Evolutionary conservation across 345 rosid genomes (phyloP), one percentile per base, ranked within the genome.

Genomic region (Boechera retrofracta): DNA sequence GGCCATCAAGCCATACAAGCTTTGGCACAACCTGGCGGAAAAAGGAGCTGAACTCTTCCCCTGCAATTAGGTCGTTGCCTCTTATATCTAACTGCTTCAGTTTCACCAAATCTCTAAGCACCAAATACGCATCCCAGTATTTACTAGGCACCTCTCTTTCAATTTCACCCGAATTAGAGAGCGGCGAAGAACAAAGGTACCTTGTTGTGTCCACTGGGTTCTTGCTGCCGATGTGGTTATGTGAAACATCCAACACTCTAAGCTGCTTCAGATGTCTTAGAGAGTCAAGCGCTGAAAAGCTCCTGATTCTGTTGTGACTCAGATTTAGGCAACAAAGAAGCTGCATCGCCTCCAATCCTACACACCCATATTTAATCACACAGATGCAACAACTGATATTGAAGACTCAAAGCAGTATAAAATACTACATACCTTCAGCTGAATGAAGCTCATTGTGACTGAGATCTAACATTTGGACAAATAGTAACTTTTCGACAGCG

Each of bases 191-290:
- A 51, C 28, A 51, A 16, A 51, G 55, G 55, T 51, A 51, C 55
- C 55, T 51, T 51, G 55, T 51, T 51, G 28, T 51, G 11, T 51
- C 55, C 28, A 51, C 55, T 51, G 11, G 11, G 5, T 7, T 5
- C 28, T 51, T 21, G 21, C 52, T 1, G 11, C 28, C 10, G 11
- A 51, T 51, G 28, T 49, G 28, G 28, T 51, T 51, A 21, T 51
- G 55, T 51, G 55, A 7, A 51, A 18, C 54, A 51, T 51, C 28
- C 55, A 51, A 51, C 55, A 51, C 55, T 18, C 26, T 51, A 1
- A 51, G 28, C 55, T 51, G 55, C 55, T 51, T 51, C 28, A 51
- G 28, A 51, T 51, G 55, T 51, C 55, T 47, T n/a, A 51, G 28
- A 51, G 55, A 18, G 28, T 18, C 5, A 3, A 51, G 55, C 2